phyloP scores from a whole-genome alignment of 108 stramenopile genomes.

The Nitzschia sp. region DNA sequence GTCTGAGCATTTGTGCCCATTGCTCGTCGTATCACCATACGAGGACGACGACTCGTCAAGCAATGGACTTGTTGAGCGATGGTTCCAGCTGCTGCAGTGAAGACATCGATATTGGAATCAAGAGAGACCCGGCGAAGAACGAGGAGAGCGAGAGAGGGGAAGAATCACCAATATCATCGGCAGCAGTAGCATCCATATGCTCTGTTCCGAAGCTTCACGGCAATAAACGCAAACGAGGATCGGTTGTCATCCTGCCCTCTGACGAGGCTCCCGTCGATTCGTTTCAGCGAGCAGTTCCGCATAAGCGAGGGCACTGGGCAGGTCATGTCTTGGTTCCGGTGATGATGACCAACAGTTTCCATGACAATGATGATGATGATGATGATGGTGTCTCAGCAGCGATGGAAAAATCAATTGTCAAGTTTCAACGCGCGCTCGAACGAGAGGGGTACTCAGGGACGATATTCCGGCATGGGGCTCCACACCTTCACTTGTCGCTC shows the following conservation, averaged over 20 bases:
- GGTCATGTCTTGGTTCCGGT: constrained; percentile 45
- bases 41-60: no score
- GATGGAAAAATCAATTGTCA: background rate
- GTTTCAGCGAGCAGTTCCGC: constrained; percentile 34
- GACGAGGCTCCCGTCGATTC: constrained; percentile 8
- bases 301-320: constrained; percentile 49
- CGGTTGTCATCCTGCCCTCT: constrained; percentile 12
- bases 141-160: no score
- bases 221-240: constrained; percentile 4
- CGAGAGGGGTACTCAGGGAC: constrained; percentile 20
- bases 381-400: background rate
- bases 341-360: background rate
- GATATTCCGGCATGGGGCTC: constrained; percentile 24
- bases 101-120: no score
- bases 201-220: no score
- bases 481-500: constrained; percentile 41
- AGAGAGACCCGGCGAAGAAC: no score
- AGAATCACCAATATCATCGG: no score
- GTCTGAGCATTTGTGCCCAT: no score
- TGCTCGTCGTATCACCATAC: no score
- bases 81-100: no score
- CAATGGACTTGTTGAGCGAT: no score
- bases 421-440: constrained; percentile 23
- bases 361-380: no score
- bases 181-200: no score